Evolutionary conservation across 768 basidiomycete genomes (phyloP), one percentile per base, ranked within the genome.

Genomic region (Tulasnella sp.): DNA sequence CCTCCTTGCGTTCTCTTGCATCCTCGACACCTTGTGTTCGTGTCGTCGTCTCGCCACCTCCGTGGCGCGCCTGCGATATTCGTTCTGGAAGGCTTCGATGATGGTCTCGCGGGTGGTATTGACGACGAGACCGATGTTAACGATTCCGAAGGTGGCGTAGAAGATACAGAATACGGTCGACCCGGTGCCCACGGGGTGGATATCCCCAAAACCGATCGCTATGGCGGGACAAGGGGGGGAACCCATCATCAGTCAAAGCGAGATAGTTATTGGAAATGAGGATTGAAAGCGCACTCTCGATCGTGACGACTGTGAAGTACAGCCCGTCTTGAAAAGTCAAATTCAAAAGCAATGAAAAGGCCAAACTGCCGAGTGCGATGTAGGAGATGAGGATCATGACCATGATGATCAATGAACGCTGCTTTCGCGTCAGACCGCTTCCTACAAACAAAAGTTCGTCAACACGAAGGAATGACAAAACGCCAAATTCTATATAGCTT

Each of bases 361-460:
- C 70, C 13, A 88, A 73, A 0, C 84, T 79, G 3, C 89, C 90
- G 9, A 92, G 66, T 0, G 84, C 86, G 61, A 91, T 75, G 68
- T 88, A 91, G 60, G 75, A 74, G 23, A 92, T 75, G 1, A 93
- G 72, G 15, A 83, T 67, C 65, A 93, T 92, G 59, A 86, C 80
- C 34, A 86, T 79, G 60, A 92, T 84, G 30, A 85, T 80, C n/a
- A 92, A 77, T 3, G 66, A 79, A 3, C 88, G 80, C 65, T 92
- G 90, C 67, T 83, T 88, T 23, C 78, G 77, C 0, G 88, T 92
- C 38, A 93, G 71, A 0, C 90, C 90, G 63, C 86, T 88, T 3
- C 84, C 86, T 87, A 53, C 23, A 26, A 11, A 15, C 4, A 2
- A 1, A 23, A 11, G 21, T 52, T 58, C 21, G 9, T 27, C 30